Conservation (phyloP, 2,329 filamentous ascomycete genomes). For the Ophiocordyceps camponoti-rufipedis region DNA sequence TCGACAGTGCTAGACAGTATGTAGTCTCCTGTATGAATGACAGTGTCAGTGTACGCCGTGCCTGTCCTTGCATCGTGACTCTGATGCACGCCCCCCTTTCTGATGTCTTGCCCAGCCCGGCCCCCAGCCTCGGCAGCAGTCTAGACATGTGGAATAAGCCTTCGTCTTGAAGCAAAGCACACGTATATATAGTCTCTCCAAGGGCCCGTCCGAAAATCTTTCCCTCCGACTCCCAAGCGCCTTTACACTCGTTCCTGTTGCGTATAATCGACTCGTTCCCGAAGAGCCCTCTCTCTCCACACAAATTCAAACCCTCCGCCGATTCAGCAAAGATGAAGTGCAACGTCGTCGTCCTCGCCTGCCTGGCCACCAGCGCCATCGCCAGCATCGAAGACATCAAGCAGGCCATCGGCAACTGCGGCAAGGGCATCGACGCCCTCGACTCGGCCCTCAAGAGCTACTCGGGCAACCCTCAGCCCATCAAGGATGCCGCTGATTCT, state of each 20-base stretch:
- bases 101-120: not conserved
- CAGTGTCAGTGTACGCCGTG: too few species aligned
- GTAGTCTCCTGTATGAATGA: too few species aligned
- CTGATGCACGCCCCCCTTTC: not conserved
- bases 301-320: too few species aligned
- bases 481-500: conserved; percentile 7
- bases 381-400: conserved; percentile 3
- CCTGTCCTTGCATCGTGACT: not conserved
- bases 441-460: conserved; percentile 8
- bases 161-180: not conserved
- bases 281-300: not conserved
- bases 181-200: not conserved
- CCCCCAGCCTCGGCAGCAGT: not conserved
- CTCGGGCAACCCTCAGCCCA: conserved; percentile 5
- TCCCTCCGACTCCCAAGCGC: not conserved
- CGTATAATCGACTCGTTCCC: not conserved
- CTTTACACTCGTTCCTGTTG: conserved; percentile 4
- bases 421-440: conserved; percentile 5
- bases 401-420: conserved; percentile 3
- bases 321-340: conserved; percentile 5
- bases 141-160: not conserved
- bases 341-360: conserved; percentile 3
- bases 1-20: too few species aligned
- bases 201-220: not conserved
- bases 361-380: conserved; percentile 4